Evolutionary conservation across 495 filamentous ascomycete genomes (phyloP).

Genomic region (Aspergillus panamensis): DNA sequence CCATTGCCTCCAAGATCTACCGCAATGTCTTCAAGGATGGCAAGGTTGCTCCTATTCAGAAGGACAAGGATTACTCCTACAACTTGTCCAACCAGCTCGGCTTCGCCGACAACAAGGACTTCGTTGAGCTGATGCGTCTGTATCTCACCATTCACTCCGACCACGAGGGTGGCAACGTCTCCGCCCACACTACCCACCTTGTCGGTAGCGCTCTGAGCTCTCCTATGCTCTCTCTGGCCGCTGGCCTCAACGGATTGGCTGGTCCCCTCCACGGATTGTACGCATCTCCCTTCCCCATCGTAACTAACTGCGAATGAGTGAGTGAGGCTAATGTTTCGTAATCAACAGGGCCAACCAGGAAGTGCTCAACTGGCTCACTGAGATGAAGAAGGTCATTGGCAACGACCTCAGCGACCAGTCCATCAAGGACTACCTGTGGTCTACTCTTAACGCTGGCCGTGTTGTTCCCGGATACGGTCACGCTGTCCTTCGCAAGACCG

Average conservation of each 20-base stretch:
- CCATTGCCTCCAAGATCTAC: slow-evolving; percentile 97
- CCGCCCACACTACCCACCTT: slow-evolving; percentile 96
- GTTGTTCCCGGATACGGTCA: slow-evolving; percentile 98
- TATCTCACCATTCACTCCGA: slow-evolving; percentile 99
- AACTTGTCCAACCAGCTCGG: slow-evolving; percentile 99
- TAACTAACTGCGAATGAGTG: neutral
- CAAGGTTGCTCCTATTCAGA: slow-evolving; percentile 91
- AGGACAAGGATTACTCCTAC: slow-evolving; percentile 97
- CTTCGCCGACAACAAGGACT: slow-evolving; percentile 92
- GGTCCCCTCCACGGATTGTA: slow-evolving; percentile 94
- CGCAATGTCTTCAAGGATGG: slow-evolving; percentile 99
- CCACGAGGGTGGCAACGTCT: slow-evolving; percentile 98
- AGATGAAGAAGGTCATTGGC: slow-evolving; percentile 96
- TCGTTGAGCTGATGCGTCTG: slow-evolving; percentile 94
- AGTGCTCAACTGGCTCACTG: slow-evolving; percentile 95
- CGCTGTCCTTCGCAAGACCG: slow-evolving; percentile 98
- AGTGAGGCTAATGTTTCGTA: slow-evolving; percentile 17
- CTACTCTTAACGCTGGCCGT: slow-evolving; percentile 88
- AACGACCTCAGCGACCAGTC: slow-evolving; percentile 91
- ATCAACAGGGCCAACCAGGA: slow-evolving; percentile 82
- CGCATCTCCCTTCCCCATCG: slow-evolving; percentile 9
- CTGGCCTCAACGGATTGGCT: slow-evolving; percentile 95
- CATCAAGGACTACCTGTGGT: slow-evolving; percentile 98
- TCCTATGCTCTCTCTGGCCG: slow-evolving; percentile 90
- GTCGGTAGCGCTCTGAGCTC: slow-evolving; percentile 97